These are phyloP conservation scores for Saccharum spontaneum DNA, from an alignment of 176 grass and related monocot species.

Conservation along the genomic window DNA sequence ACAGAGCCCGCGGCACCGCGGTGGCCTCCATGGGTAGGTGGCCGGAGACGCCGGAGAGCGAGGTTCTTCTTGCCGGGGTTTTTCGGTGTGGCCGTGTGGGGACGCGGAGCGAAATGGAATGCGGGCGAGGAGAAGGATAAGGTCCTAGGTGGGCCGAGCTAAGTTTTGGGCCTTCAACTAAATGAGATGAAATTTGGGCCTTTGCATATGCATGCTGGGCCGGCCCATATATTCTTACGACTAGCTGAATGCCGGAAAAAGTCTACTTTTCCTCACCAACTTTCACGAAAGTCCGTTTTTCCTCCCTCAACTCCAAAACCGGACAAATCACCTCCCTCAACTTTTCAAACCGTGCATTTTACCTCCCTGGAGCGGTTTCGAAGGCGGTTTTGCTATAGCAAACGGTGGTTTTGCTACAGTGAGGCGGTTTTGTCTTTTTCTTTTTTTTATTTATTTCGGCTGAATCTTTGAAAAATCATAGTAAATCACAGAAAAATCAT, in stretches of 20 bases:
- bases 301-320: too few relatives aligned
- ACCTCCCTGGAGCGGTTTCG: too few relatives aligned
- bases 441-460: too few relatives aligned
- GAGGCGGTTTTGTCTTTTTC: too few relatives aligned
- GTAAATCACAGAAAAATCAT: too few relatives aligned
- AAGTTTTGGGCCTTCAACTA: neutral
- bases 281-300: too few relatives aligned
- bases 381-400: too few relatives aligned
- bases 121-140: slow-evolving; percentile 37
- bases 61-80: slow-evolving; percentile 41
- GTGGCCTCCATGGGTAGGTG: slow-evolving; percentile 36
- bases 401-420: too few relatives aligned
- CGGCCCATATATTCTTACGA: neutral
- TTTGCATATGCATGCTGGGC: neutral
- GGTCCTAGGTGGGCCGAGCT: slow-evolving; percentile 1
- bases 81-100: slow-evolving; percentile 4
- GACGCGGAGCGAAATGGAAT: slow-evolving; percentile 43
- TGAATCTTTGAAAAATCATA: too few relatives aligned
- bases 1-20: slow-evolving; percentile 28
- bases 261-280: too few relatives aligned
- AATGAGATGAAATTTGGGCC: neutral
- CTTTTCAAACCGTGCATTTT: too few relatives aligned
- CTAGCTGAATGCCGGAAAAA: neutral
- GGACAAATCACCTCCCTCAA: too few relatives aligned
- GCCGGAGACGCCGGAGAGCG: neutral